A percentile compares a stretch with the other conserved stretches of the same genome.
phyloP scores from a whole-genome alignment of 208 protist species.

The Trypanosoma vivax region DNA sequence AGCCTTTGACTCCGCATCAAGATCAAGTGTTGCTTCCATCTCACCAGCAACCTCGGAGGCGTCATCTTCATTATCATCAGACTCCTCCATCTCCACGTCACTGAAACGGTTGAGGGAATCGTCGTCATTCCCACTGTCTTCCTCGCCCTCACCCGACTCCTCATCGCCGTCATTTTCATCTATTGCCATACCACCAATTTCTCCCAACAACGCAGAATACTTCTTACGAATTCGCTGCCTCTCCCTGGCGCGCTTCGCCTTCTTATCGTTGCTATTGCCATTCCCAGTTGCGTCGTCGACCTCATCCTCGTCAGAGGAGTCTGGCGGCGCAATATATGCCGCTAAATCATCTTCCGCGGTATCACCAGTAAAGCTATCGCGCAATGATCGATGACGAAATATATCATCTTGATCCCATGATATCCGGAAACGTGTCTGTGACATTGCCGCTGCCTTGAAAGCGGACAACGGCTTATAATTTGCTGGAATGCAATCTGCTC shows the following conservation, averaged over 20 bases:
- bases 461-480: conserved; percentile 76
- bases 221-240: conserved; percentile 59
- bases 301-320: conserved; percentile 67
- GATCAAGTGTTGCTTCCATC: conserved; percentile 75
- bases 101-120: conserved; percentile 78
- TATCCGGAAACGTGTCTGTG: conserved; percentile 85
- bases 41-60: conserved; percentile 34
- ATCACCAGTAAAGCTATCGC: conserved; percentile 82
- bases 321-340: conserved; percentile 80
- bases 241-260: conserved; percentile 23
- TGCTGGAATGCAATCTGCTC: conserved; percentile 57
- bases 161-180: conserved; percentile 17
- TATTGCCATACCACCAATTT: conserved; percentile 68
- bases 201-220: conserved; percentile 78
- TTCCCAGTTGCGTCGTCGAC: conserved; percentile 14
- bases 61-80: conserved; percentile 19
- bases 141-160: conserved; percentile 17
- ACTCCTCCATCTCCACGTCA: conserved; percentile 45
- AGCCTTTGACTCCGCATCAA: conserved; percentile 74
- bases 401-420: conserved; percentile 91
- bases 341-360: conserved; percentile 83
- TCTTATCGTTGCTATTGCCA: background rate
- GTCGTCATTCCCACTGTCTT: conserved; percentile 44
- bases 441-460: conserved; percentile 80
- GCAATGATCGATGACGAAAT: conserved; percentile 74